Evolutionary conservation across 306 rosid genomes (phyloP), one percentile per base, ranked within the genome.

Genomic region (Dalbergia cultrata): DNA sequence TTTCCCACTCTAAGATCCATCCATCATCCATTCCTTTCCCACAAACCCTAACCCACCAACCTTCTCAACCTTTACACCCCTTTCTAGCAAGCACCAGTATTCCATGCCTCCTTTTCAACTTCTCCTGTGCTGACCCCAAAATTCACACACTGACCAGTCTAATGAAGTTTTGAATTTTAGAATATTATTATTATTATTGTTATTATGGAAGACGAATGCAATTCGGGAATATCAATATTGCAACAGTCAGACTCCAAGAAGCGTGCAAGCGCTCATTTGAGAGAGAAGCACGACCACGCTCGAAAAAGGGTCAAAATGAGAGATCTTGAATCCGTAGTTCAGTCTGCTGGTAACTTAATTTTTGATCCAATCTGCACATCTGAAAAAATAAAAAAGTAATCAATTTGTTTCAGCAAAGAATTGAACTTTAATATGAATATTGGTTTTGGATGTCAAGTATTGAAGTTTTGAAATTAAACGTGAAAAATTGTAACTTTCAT

Each of bases 241-340:
- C 78, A 64, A 26, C 86, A 78, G 77, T 86, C 90, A 21, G 87
- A 81, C 77, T 75, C 80, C 43, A 90, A 88, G 91, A 93, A 93
- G 87, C 80, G 95, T 16, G 76, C 76, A 41, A 80, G 79, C 13
- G 7, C 57, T 19, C 81, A 77, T 13, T 72, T 86, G 22, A 90
- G 72, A 49, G 79, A 78, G 18, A 88, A 86, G 26, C 78, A 73
- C 17, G 88, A 81, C 0, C 59, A 9, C 11, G 50, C 84, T 78
- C 88, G 85, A 43, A 91, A 91, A 77, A 85, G 93, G 61, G 82
- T 88, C 57, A 95, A 93, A 85, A 89, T 89, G 85, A 90, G 81
- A 65, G 91, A 90, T 91, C 94, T 89, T 82, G 88, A 84, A 21
- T 83, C 95, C 13, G 75, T 91, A 34, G 84, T 88, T 82, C 78